Base-by-base conservation (phyloP, 768 basidiomycete genomes). In the Trametes sanguinea region DNA sequence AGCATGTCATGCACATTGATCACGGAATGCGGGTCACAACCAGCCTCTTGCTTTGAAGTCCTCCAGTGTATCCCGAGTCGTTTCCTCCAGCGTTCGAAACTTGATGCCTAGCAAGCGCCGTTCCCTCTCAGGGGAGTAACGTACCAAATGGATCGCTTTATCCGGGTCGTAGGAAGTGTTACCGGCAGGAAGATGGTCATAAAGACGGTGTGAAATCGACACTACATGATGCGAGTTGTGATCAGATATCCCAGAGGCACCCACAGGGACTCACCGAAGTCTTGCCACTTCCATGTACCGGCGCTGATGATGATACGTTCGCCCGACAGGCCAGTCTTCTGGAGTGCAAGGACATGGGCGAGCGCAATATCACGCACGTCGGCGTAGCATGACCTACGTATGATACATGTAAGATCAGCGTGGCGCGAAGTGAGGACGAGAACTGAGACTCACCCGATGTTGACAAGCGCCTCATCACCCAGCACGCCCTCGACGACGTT, bases 281-380 rank as follows among this genome's bases (percentile, higher is more conserved):
- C 68, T 39, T 68, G 67, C 62, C 66, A 65, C 61, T 69, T 69
- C 45, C 39, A 68, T 0, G 62, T 43, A 1, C 64, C 64, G 1
- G 56, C 54, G 29, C 54, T 58, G 43, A 73, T 68, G 65, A 80
- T 74, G 74, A 79, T 76, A 42, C 80, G 69, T 56, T 81, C 65
- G 8, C 76, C 76, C 3, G 70, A 73, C 2, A 80, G 79, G 30
- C 70, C 73, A 11, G 68, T 65, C 17, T 68, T 68, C 43, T 70
- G 35, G 48, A 78, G 51, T 5, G 73, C 70, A 5, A 72, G 66
- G 32, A 69, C 66, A 47, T 77, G 75, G 2, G 73, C 67, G 9
- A 54, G 27, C 0, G 73, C 76, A 14, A 76, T 65, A 57, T 78
- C 77, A 8, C 77, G 68, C 11, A 78, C 77, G 62, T 78, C 77